Base-by-base conservation (phyloP, 345 rosid species). In the Clarkia xantiana region DNA sequence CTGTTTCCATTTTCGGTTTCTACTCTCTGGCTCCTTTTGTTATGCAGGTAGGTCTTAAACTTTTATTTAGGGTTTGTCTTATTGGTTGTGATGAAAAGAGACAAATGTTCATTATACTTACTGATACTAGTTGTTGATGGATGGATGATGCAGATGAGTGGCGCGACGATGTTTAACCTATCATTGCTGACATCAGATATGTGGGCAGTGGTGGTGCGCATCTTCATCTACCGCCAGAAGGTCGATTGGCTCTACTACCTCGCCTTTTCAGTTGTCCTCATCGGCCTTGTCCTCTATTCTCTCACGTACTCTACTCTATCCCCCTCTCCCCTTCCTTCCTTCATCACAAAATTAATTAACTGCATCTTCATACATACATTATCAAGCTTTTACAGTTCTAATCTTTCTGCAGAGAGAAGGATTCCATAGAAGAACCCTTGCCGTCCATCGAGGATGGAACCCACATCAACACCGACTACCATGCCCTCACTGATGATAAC, bases 201-300 rank as follows among this genome's bases (percentile, higher is more conserved):
- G 88, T 81, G 89, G 89, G 78, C 75, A 0, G 82, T 71, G 7
- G 62, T 71, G 6, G 1, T 77, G 50, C 73, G 76, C 53, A 62
- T 75, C 22, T 70, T 57, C 53, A 57, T 77, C 68, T 81, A 75
- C 56, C 68, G 36, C 2, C 81, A 77, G 42, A 23, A 62, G 84
- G 83, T 75, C 13, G 79, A 72, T 54, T 80, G 81, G 83, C 40
- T 77, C 14, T 80, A 77, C 68, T 80, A 41, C 51, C 49, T 72
- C 57, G 66, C 81, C 47, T 75, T 77, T 51, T 56, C 54, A 2
- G 14, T 61, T 4, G 78, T 74, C 49, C 53, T 62, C 4, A 41
- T 72, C 45, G 81, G 81, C 42, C 59, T 77, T 11, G 9, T 80
- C 54, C 54, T 70, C 36, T 80, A 74, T 49, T 74, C 78, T 10